These are phyloP conservation scores for Elaeagnus macrophylla DNA, from an alignment of 306 rosid genomes.

Conservation along the genomic window DNA sequence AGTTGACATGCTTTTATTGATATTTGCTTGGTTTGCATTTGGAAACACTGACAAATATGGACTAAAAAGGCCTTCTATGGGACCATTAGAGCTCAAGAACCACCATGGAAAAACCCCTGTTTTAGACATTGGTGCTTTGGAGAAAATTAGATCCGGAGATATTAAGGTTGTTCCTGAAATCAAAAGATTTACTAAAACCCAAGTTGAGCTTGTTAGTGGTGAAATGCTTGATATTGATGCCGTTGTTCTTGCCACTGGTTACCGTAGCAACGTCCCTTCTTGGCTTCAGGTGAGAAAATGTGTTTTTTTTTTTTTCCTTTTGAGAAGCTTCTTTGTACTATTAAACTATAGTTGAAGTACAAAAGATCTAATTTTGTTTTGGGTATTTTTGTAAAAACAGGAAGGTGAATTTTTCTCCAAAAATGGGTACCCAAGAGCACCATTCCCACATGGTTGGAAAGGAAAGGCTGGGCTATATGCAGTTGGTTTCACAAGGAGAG, in stretches of 20 bases:
- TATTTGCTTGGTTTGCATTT: slow-evolving; percentile 55
- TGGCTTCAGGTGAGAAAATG: slow-evolving; percentile 82
- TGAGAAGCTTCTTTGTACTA: too few species aligned
- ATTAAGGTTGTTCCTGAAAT: slow-evolving; percentile 65
- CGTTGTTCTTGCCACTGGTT: slow-evolving; percentile 75
- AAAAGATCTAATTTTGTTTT: slow-evolving; percentile 22
- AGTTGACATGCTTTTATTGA: slow-evolving; percentile 57
- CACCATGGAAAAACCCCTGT: slow-evolving; percentile 82
- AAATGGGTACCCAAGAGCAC: slow-evolving; percentile 69
- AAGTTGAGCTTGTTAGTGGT: slow-evolving; percentile 56
- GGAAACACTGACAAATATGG: slow-evolving; percentile 63
- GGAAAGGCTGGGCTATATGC: slow-evolving; percentile 83
- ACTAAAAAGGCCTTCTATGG: slow-evolving; percentile 57
- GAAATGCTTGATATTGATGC: slow-evolving; percentile 48
- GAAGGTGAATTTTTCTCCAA: slow-evolving; percentile 76
- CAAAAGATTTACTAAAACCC: slow-evolving; percentile 30
- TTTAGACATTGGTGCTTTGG: slow-evolving; percentile 73
- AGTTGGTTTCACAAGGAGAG: slow-evolving; percentile 90
- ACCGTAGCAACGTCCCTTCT: slow-evolving; percentile 89
- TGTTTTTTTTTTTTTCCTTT: background rate
- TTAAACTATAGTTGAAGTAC: too few species aligned
- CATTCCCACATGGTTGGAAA: slow-evolving; percentile 84
- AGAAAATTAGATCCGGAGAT: slow-evolving; percentile 70
- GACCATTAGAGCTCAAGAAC: slow-evolving; percentile 74
- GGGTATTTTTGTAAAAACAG: slow-evolving; percentile 31